phyloP scores from a whole-genome alignment of 495 filamentous ascomycete species.

The Astrothelium subdiscretum region DNA sequence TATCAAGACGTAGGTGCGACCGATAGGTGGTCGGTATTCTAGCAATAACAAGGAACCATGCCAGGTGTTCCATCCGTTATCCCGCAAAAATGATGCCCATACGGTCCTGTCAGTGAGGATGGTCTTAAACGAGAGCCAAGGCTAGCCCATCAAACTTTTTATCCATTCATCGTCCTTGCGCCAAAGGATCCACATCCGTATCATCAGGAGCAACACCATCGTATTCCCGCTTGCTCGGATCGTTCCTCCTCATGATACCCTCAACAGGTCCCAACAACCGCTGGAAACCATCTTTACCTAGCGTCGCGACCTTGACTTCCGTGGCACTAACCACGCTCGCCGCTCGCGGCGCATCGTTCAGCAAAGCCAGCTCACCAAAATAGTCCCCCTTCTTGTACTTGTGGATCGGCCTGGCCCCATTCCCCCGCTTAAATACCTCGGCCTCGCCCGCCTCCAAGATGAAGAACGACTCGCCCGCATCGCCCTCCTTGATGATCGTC shows the following conservation, averaged over 20 bases:
- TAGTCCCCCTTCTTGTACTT: conserved; percentile 84
- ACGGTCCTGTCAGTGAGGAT: neutral
- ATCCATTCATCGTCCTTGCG: neutral
- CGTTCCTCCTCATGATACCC: conserved; percentile 82
- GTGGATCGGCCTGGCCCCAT: conserved; percentile 54
- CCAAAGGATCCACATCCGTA: neutral
- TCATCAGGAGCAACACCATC: neutral
- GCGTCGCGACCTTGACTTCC: conserved; percentile 84
- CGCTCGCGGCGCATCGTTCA: conserved; percentile 90
- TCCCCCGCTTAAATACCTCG: conserved; percentile 62
- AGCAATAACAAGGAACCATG: neutral
- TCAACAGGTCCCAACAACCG: conserved; percentile 85
- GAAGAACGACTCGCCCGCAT: conserved; percentile 86
- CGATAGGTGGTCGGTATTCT: neutral
- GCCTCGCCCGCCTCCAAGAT: conserved; percentile 82
- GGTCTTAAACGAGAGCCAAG: neutral
- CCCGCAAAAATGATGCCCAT: neutral
- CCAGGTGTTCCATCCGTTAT: neutral
- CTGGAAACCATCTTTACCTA: conserved; percentile 93
- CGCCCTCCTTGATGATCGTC: conserved; percentile 81
- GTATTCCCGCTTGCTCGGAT: conserved; percentile 31
- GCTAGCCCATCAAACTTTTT: neutral
- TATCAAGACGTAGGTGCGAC: neutral
- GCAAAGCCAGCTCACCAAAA: conserved; percentile 86
- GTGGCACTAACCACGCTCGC: conserved; percentile 73